phyloP scores from a whole-genome alignment of 371 early-diverging fungal species.

The Conidiobolus coronatus region DNA sequence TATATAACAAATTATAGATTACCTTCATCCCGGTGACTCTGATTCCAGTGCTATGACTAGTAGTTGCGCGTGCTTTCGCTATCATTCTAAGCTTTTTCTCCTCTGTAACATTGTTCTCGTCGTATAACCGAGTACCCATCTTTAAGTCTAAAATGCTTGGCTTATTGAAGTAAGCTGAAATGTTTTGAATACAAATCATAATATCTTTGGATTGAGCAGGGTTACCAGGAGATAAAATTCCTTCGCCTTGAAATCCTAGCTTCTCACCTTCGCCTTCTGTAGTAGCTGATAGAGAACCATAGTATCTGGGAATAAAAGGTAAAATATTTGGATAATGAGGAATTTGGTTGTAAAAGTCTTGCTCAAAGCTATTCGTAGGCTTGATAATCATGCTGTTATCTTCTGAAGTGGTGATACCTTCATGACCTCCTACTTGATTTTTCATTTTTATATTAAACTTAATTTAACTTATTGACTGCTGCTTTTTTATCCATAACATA shows the following conservation, averaged over 20 bases:
- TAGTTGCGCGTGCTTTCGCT: neutral
- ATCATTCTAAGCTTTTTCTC: slow-evolving; percentile 1
- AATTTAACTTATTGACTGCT: too few relatives aligned
- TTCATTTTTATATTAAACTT: too few relatives aligned
- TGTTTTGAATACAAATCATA: slow-evolving; percentile 3
- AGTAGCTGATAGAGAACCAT: neutral
- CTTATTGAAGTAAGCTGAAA: neutral
- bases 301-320: neutral
- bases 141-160: slow-evolving; percentile 4
- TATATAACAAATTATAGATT: neutral
- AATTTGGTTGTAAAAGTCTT: neutral
- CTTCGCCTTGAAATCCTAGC: too few relatives aligned
- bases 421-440: slow-evolving; percentile 2
- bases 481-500: too few relatives aligned
- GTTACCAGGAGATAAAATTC: too few relatives aligned
- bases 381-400: slow-evolving; percentile 1
- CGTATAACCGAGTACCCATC: neutral
- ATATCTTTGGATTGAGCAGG: neutral
- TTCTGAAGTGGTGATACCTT: neutral
- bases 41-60: neutral
- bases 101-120: neutral
- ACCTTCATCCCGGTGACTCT: slow-evolving; percentile 5
- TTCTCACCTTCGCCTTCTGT: neutral
- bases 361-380: neutral
- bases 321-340: neutral